Evolutionary conservation across 2,329 filamentous ascomycete genomes (phyloP), one percentile per base, ranked within the genome.

Genomic region (Pseudophaeomoniella oleicola): DNA sequence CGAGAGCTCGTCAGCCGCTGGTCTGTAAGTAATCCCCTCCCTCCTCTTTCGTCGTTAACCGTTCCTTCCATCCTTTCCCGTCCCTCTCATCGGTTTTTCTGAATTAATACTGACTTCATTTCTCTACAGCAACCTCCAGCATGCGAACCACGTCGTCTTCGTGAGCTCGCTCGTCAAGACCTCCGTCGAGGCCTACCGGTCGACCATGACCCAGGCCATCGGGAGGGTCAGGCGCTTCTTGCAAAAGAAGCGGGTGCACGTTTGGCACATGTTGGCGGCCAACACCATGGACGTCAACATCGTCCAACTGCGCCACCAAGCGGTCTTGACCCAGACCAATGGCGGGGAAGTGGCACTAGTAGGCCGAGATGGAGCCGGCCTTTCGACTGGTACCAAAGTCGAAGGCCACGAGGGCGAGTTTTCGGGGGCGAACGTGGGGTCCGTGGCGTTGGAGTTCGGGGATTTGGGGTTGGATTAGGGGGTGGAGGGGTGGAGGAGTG

Each of bases 71-170:
- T n/a, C n/a, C n/a, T n/a, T n/a, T n/a, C n/a, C n/a, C n/a, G n/a
- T n/a, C n/a, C n/a, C n/a, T n/a, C n/a, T n/a, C n/a, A n/a, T n/a
- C n/a, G n/a, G n/a, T n/a, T n/a, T n/a, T 3, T 22, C 15, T 17
- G 16, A 32, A n/a, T 29, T 13, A 39, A 39, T 48, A 39, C 46
- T 37, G 38, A 35, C 37, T 12, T 37, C 16, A 19, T 22, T n/a
- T 37, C 12, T 30, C 19, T 39, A 32, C 37, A 73, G 69, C 6
- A 81, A 81, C 43, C 53, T 81, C 2, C 70, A 73, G 33, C 66
- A 64, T 29, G 74, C 75, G 1, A 79, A 78, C 42, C 73, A 81
- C 39, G 58, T 80, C 22, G 64, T 81, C 19, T 81, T 81, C 50
- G 51, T 78, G 2, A 63, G 67, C 0, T 75, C 75, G 0, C 52